These are phyloP conservation scores for Flaveria ramosissima DNA, from an alignment of 129 eudicot genomes.

Conservation along the genomic window DNA sequence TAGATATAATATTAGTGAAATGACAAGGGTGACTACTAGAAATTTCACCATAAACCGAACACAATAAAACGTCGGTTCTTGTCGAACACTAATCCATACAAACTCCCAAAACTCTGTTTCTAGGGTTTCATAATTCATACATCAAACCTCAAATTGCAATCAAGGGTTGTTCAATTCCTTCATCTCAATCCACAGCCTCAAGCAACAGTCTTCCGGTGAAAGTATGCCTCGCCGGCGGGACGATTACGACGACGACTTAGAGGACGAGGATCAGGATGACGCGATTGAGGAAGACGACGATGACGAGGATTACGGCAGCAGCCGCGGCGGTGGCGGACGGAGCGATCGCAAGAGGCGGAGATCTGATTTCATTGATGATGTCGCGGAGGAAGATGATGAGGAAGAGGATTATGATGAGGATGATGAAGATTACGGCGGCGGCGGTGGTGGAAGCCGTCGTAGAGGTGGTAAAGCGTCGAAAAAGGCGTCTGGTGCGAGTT, in stretches of 20 bases:
- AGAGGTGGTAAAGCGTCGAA: conserved; percentile 41
- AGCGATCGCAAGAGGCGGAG: conserved; percentile 43
- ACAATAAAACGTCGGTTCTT: conserved; percentile 31
- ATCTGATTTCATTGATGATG: conserved; percentile 62
- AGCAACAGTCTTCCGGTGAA: neutral
- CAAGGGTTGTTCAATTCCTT: neutral
- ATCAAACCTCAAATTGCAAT: conserved; percentile 2
- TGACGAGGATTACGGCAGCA: conserved; percentile 50
- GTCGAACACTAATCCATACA: conserved; percentile 28
- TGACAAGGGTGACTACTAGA: neutral
- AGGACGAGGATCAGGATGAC: conserved; percentile 58
- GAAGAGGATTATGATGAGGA: conserved; percentile 62
- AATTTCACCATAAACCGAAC: conserved; percentile 25
- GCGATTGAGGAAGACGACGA: conserved; percentile 58
- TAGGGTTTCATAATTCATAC: conserved; percentile 29
- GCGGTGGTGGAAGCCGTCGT: conserved; percentile 33
- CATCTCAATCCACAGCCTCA: neutral
- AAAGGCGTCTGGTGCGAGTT: conserved; percentile 51
- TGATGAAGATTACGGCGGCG: conserved; percentile 58
- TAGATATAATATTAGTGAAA: conserved; percentile 5
- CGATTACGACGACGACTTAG: conserved; percentile 65
- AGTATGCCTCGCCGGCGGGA: conserved; percentile 63
- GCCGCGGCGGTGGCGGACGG: conserved; percentile 38
- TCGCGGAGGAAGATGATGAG: conserved; percentile 72
- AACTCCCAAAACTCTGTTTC: conserved; percentile 34